Evolutionary conservation across 208 protist species (phyloP).

Genomic region (Vickermania ingenoplastis): DNA sequence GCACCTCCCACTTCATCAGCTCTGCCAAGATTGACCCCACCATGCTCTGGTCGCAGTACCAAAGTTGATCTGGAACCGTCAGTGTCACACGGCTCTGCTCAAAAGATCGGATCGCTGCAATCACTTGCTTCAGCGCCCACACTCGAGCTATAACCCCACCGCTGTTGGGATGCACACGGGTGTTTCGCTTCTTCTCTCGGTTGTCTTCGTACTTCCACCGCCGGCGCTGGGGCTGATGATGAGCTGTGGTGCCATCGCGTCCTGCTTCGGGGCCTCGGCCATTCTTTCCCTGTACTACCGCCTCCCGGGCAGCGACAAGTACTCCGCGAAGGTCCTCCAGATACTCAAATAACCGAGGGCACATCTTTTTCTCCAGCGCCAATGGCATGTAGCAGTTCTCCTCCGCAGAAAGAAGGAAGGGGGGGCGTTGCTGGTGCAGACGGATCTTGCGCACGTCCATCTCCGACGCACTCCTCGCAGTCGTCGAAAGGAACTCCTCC

Average conservation of each 20-base stretch:
- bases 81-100: not conserved
- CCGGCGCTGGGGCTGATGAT: too few species aligned
- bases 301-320: not conserved
- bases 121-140: not conserved
- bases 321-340: not conserved
- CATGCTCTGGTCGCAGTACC: not conserved
- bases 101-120: not conserved
- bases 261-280: too few species aligned
- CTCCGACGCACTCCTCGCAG: not conserved
- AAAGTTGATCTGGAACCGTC: not conserved
- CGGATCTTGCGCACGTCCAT: not conserved
- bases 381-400: not conserved
- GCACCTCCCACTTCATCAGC: not conserved
- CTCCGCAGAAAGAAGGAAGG: not conserved
- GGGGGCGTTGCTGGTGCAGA: not conserved
- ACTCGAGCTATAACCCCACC: not conserved
- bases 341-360: not conserved
- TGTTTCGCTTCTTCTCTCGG: not conserved
- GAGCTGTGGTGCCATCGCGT: too few species aligned
- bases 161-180: not conserved
- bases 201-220: not conserved
- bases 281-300: not conserved
- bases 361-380: not conserved
- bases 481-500: not conserved
- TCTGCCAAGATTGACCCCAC: not conserved